Evolutionary conservation across 192 early-diverging fungal genomes (phyloP).

Genomic region (Gamsiella multidivaricata): DNA sequence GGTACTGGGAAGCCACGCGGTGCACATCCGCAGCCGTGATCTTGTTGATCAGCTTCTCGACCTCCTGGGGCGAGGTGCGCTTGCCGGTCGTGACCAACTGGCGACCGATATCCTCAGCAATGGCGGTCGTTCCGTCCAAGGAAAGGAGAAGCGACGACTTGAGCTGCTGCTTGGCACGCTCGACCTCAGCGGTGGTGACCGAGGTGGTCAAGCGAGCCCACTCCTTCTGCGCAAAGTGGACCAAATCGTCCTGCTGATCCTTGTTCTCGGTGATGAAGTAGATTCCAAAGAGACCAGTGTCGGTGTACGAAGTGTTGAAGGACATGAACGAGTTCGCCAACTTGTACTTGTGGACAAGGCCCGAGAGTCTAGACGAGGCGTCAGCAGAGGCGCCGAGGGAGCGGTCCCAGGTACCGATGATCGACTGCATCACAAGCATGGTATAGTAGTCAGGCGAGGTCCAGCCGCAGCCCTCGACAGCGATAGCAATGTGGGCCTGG

Average conservation of each 20-base stretch:
- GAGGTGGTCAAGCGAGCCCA: conserved; percentile 89
- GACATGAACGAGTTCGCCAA: conserved; percentile 99
- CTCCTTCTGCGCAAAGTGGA: conserved; percentile 91
- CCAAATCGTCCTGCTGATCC: conserved; percentile 85
- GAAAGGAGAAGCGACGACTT: conserved; percentile 92
- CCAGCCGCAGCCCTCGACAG: conserved; percentile 97
- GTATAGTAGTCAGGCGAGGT: conserved; percentile 95
- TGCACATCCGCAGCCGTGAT: conserved; percentile 88
- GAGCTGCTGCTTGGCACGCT: conserved; percentile 98
- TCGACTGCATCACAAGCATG: conserved; percentile 92
- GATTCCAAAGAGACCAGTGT: conserved; percentile 97
- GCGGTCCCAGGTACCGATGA: conserved; percentile 98
- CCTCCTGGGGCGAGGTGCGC: conserved; percentile 89
- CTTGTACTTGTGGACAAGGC: conserved; percentile 81
- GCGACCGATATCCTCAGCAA: conserved; percentile 98
- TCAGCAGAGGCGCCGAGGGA: conserved; percentile 90
- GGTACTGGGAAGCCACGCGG: conserved; percentile 87
- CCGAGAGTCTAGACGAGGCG: conserved; percentile 87
- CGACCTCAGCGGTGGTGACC: conserved; percentile 91
- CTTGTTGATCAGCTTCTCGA: conserved; percentile 86
- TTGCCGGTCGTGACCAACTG: conserved; percentile 93
- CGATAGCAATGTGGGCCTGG: conserved; percentile 95
- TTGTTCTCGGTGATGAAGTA: conserved; percentile 90
- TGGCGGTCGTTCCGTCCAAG: conserved; percentile 93
- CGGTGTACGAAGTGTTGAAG: conserved; percentile 98